Evolutionary conservation across 2,329 filamentous ascomycete species (phyloP).

Genomic region (Aspergillus sp.): DNA sequence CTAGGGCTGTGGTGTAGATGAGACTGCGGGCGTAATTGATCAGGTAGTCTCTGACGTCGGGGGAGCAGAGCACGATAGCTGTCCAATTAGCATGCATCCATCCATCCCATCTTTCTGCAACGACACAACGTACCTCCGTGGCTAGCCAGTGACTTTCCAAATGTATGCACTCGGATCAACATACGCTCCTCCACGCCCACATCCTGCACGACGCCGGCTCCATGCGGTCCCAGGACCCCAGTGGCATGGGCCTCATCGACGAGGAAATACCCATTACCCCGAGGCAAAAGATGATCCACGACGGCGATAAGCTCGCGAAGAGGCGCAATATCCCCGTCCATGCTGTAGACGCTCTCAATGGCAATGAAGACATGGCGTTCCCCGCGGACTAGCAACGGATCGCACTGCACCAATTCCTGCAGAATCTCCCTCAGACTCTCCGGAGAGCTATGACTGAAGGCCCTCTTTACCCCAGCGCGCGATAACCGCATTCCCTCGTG

Average conservation of each 20-base stretch:
- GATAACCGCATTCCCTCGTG: conserved; percentile 68
- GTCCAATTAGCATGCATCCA: conserved; percentile 9
- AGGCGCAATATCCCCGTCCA: conserved; percentile 69
- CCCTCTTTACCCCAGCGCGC: conserved; percentile 41
- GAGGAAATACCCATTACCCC: conserved; percentile 48
- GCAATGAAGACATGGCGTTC: conserved; percentile 55
- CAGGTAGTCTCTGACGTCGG: conserved; percentile 53
- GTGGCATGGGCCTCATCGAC: conserved; percentile 51
- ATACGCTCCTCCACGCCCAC: conserved; percentile 45
- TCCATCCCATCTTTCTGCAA: conserved; percentile 1
- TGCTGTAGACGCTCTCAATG: conserved; percentile 67
- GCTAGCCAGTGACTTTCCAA: conserved; percentile 49
- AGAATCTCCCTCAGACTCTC: conserved; percentile 32
- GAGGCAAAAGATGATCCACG: conserved; percentile 49
- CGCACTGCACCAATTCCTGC: conserved; percentile 17
- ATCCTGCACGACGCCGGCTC: conserved; percentile 43
- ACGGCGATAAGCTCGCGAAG: conserved; percentile 52
- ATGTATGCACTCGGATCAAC: conserved; percentile 45
- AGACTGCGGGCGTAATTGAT: conserved; percentile 69
- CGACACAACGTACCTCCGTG: conserved; percentile 53
- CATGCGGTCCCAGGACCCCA: conserved; percentile 44
- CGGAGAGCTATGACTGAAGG: conserved; percentile 44
- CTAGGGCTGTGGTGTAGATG: conserved; percentile 66
- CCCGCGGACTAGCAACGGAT: conserved; percentile 31
- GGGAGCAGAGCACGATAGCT: conserved; percentile 57